phyloP scores from a whole-genome alignment of 2,329 filamentous ascomycete genomes.

The Hypoxylon sp. region DNA sequence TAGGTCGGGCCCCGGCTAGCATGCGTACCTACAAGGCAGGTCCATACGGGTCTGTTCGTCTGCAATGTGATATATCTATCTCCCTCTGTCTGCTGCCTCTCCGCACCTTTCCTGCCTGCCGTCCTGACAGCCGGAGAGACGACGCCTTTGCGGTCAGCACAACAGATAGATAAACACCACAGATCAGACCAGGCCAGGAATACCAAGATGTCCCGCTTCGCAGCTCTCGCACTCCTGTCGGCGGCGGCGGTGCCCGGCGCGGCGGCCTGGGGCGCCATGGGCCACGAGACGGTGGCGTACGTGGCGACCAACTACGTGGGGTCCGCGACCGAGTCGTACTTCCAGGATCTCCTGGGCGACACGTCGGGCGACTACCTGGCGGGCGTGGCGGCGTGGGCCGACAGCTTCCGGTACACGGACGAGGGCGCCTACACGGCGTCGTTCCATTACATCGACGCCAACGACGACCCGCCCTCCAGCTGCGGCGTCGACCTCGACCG shows the following conservation, averaged over 20 bases:
- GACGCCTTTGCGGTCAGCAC: background rate
- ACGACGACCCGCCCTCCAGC: slow-evolving; percentile 64
- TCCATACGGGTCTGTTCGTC: background rate
- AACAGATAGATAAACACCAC: background rate
- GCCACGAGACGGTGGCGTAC: slow-evolving; percentile 63
- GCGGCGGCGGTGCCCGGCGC: slow-evolving; percentile 33
- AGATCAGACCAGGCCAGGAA: too few species aligned
- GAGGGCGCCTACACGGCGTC: slow-evolving; percentile 56
- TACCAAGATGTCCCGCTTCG: slow-evolving; percentile 39
- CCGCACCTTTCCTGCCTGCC: background rate
- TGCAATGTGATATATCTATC: slow-evolving; percentile 8
- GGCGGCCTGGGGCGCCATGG: slow-evolving; percentile 53
- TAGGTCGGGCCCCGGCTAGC: background rate
- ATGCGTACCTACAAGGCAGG: background rate
- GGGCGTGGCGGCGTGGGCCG: slow-evolving; percentile 59
- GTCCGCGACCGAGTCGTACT: slow-evolving; percentile 51
- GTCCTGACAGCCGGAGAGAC: background rate
- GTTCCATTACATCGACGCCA: slow-evolving; percentile 67
- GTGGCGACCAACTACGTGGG: slow-evolving; percentile 58
- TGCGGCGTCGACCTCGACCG: slow-evolving; percentile 66
- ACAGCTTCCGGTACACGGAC: slow-evolving; percentile 56
- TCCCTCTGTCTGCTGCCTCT: background rate
- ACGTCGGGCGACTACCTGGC: slow-evolving; percentile 56
- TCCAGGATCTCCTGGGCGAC: slow-evolving; percentile 55
- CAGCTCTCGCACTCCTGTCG: slow-evolving; percentile 36